Conservation (phyloP, 2,329 filamentous ascomycete genomes). For the Colletotrichum echinochloae region DNA sequence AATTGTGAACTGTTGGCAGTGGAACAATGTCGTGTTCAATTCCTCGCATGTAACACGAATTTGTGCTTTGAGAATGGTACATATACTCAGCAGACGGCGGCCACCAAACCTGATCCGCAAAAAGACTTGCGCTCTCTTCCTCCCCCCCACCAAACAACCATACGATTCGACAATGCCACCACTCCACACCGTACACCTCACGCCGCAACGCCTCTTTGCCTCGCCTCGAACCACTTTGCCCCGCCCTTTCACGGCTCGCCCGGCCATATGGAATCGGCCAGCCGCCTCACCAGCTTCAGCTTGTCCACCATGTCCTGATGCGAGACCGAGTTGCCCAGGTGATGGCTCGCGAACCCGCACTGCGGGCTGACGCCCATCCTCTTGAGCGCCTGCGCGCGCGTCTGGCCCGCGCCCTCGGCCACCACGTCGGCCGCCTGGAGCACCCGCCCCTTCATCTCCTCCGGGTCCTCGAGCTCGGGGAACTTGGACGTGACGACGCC, state of each 20-base stretch:
- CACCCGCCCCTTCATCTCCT: conserved; percentile 66
- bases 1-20: no score
- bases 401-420: conserved; percentile 71
- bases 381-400: conserved; percentile 71
- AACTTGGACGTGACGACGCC: conserved; percentile 73
- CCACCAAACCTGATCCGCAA: background rate
- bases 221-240: background rate
- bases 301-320: conserved; percentile 37
- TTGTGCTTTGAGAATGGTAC: background rate
- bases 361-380: conserved; percentile 77
- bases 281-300: conserved; percentile 31
- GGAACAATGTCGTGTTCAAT: background rate
- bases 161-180: background rate
- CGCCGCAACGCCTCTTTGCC: background rate
- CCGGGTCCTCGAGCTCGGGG: conserved; percentile 66
- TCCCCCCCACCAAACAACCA: no score
- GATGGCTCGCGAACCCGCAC: conserved; percentile 73
- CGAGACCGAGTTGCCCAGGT: conserved; percentile 36
- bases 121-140: no score
- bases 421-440: conserved; percentile 73
- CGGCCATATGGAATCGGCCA: conserved; percentile 38
- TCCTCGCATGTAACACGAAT: no score
- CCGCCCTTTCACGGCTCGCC: conserved; percentile 31
- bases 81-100: no score
- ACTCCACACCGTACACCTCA: background rate